Base-by-base conservation (phyloP, 257 asterid genomes). In the Nicotiana tabacum region DNA sequence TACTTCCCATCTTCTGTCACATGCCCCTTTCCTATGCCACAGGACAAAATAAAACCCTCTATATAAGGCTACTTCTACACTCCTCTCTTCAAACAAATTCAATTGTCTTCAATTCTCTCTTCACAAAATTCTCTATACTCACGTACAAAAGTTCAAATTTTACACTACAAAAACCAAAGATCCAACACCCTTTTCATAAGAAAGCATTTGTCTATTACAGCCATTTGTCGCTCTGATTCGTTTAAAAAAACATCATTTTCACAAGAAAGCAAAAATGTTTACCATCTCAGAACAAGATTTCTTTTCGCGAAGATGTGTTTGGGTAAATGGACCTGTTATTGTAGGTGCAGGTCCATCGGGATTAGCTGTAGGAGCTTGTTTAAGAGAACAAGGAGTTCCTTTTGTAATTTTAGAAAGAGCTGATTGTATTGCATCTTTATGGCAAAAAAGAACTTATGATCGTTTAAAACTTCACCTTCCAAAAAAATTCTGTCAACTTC, bases 311-410 rank as follows among this genome's bases (percentile, higher is more conserved):
- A 86, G 96, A 18, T 93, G 97, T 51, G 95, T 95, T 37, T 95
- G 96, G 96, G 98, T 95, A 1, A 93, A 92, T 83, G 98, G 98
- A 12, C 97, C 97, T 6, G 93, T 92, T 11, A 92, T 95, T 35
- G 96, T 95, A 55, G 98, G 98, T 2, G 98, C 93, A 5, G 98
- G 98, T 46, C 98, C 98, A 8, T 95, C 98, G 1, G 98, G 98
- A 24, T 88, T 95, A 30, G 98, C 98, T 2, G 98, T 95, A 13
- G 98, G 97, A 27, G 98, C 98, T 16, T 96, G 98, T 81, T 88
- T 95, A 1, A 86, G 85, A 77, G 90, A 89, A 39, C 92, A 92
- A 46, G 95, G 95, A 46, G 90, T 93, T 27, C 97, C 98, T 0
- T 92, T 82, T 82, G 93, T 95, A 1, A 77, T 95, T 78, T 80